Base-by-base conservation (phyloP, 2,329 filamentous ascomycete species). In the Mycosphaerella sp. region DNA sequence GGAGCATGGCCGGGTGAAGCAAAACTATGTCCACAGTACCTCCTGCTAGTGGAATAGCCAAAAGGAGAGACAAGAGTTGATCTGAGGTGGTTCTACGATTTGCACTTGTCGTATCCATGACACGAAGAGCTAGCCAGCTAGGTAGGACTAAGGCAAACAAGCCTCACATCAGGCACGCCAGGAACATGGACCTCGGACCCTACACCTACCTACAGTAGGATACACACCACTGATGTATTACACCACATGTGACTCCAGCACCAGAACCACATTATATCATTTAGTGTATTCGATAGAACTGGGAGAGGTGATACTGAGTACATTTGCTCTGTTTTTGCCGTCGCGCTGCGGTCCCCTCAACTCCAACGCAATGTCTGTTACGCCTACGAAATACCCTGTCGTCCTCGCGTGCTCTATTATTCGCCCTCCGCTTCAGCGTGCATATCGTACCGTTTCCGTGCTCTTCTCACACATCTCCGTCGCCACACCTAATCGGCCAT, bases 401-500 rank as follows among this genome's bases (percentile, higher is more conserved):
- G 17, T 41, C 48, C 12, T 38, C n/a, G 32, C 34, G 29, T 32
- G 31, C 48, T 21, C 32, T 38, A 17, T 32, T 38, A 17, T 32
- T 42, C 42, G 21, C 42, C 32, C 48, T 21, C 48, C 40, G 11
- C 42, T 38, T 38, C 42, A 45, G 48, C 48, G 38, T 45, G 31
- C 38, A 32, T 40, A 51, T 51, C 48, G 48, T 51, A 38, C 48
- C 48, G 17, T 29, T 9, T 9, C 21, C 14, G 11, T 23, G 8
- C 14, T 17, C 14, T 17, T 17, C 11, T 34, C 40, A 51, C 29
- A 29, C 38, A 14, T 23, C 41, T 7, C 32, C 32, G 14, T 17
- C 34, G 23, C 32, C 23, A 17, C 29, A 12, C 29, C 38, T 53
- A 53, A 17, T 53, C 51, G 14, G 85, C 83, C 65, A 95, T 86